Evolutionary conservation across 306 rosid species (phyloP).

Genomic region (Dryas alaskensis): DNA sequence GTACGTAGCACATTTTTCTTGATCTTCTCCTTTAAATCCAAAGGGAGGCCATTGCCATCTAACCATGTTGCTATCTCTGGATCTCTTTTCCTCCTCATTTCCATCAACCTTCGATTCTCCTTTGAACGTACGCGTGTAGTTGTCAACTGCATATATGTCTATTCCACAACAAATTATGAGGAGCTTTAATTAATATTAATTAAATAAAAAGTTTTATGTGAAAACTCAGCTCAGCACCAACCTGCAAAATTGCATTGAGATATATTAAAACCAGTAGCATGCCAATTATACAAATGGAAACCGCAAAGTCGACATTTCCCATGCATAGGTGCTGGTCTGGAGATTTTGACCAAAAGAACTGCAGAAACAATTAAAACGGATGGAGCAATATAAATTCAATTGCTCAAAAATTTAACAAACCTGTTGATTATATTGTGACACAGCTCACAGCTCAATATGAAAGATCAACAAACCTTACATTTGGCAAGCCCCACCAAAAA

Average conservation of each 20-base stretch:
- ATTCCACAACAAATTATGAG: no score
- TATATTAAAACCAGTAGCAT: conserved; percentile 15
- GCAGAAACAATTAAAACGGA: not conserved
- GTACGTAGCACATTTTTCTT: not conserved
- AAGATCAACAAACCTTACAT: conserved; percentile 24
- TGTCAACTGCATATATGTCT: not conserved
- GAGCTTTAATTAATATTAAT: no score
- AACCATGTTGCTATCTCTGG: not conserved
- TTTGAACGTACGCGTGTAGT: not conserved
- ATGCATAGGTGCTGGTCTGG: conserved; percentile 19
- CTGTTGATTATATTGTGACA: no score
- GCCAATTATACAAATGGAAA: conserved; percentile 22
- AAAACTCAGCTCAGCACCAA: no score
- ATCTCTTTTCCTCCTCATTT: not conserved
- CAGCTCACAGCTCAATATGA: no score
- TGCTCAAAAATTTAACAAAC: no score
- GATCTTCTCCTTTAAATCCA: not conserved
- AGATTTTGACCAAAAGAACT: conserved; percentile 30
- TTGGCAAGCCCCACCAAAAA: conserved; percentile 34
- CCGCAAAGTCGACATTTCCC: conserved; percentile 27
- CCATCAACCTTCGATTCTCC: not conserved
- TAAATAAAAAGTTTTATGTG: no score
- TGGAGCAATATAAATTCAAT: no score
- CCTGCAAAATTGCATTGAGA: conserved; percentile 28
- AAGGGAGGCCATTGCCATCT: not conserved